Conservation (phyloP, 176 grass and related monocot genomes). For the Triticum dicoccoides region DNA sequence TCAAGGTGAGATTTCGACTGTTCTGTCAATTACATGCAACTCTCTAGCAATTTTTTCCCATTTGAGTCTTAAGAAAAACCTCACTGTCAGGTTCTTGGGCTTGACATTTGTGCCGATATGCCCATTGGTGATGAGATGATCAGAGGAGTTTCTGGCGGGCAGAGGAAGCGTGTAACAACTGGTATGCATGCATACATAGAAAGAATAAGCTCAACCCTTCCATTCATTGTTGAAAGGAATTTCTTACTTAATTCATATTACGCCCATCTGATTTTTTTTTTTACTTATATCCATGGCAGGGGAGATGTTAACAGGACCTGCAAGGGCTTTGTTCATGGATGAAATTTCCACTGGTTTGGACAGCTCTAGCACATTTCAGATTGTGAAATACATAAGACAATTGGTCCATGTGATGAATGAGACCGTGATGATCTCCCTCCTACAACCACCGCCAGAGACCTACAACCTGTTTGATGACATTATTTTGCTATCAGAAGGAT, state of each 20-base stretch:
- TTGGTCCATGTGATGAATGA: conserved; percentile 64
- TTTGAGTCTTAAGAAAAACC: not conserved
- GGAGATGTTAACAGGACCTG: conserved; percentile 69
- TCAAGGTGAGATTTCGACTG: conserved; percentile 44
- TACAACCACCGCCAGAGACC: conserved; percentile 75
- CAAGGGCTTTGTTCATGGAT: conserved; percentile 74
- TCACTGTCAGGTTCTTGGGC: conserved; percentile 46
- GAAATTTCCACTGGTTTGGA: conserved; percentile 82
- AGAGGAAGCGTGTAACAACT: conserved; percentile 71
- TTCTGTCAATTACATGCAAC: not conserved
- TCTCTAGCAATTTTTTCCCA: not conserved
- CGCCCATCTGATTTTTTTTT: not conserved
- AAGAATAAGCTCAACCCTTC: not conserved
- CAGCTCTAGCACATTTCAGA: conserved; percentile 73
- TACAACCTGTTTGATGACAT: conserved; percentile 77
- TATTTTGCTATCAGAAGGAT: conserved; percentile 62
- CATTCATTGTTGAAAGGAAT: not conserved
- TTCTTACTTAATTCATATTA: not conserved
- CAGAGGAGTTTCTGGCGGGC: conserved; percentile 74
- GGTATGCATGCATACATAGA: conserved; percentile 30
- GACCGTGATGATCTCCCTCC: conserved; percentile 65
- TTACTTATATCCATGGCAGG: conserved; percentile 25
- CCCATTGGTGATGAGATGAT: conserved; percentile 67
- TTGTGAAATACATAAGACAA: conserved; percentile 59
- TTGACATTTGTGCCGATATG: conserved; percentile 70